Percentiles rank a stretch among this genome's conserved stretches.
Evolutionary conservation across 2,329 filamentous ascomycete genomes (phyloP).

Genomic region (Coleophoma eucalyptorum): DNA sequence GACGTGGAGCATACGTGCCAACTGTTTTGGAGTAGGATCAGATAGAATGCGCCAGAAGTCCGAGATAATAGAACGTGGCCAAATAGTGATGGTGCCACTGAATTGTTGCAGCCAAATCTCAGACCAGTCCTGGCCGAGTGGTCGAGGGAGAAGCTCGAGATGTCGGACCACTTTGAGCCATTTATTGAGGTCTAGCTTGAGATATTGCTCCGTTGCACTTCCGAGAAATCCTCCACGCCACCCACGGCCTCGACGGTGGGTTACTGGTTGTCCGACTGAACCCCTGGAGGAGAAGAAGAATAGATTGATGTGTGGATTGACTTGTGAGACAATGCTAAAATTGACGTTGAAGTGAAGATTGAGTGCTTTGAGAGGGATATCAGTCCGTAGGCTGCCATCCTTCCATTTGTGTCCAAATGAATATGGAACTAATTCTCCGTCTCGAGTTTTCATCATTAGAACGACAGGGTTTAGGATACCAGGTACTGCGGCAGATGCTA

Average conservation of each 20-base stretch:
- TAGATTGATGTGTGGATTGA: slow-evolving; percentile 96
- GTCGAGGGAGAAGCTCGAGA: slow-evolving; percentile 84
- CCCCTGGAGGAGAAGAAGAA: slow-evolving; percentile 98
- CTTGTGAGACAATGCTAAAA: slow-evolving; percentile 84
- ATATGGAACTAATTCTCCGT: slow-evolving; percentile 79
- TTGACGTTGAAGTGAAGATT: slow-evolving; percentile 99
- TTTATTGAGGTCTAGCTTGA: slow-evolving; percentile 95
- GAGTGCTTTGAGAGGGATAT: slow-evolving; percentile 90
- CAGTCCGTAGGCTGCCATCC: slow-evolving; percentile 88
- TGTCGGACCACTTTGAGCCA: slow-evolving; percentile 95
- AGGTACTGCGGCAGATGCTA: slow-evolving; percentile 92
- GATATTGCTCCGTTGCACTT: slow-evolving; percentile 86
- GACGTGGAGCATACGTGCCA: slow-evolving; percentile 86
- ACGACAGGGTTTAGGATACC: slow-evolving; percentile 95
- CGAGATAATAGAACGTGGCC: slow-evolving; percentile 74
- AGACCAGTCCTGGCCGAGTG: slow-evolving; percentile 92
- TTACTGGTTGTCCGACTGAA: slow-evolving; percentile 87
- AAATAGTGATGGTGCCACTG: slow-evolving; percentile 91
- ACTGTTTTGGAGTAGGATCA: slow-evolving; percentile 70
- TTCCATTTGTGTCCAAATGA: slow-evolving; percentile 99
- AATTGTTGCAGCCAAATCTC: slow-evolving; percentile 96
- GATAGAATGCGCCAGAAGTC: slow-evolving; percentile 86
- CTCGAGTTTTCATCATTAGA: slow-evolving; percentile 79
- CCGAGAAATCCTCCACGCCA: slow-evolving; percentile 96
- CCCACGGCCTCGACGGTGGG: slow-evolving; percentile 85